These are phyloP conservation scores for Epichloe uncinata DNA, from an alignment of 2,329 filamentous ascomycete species.

Conservation along the genomic window DNA sequence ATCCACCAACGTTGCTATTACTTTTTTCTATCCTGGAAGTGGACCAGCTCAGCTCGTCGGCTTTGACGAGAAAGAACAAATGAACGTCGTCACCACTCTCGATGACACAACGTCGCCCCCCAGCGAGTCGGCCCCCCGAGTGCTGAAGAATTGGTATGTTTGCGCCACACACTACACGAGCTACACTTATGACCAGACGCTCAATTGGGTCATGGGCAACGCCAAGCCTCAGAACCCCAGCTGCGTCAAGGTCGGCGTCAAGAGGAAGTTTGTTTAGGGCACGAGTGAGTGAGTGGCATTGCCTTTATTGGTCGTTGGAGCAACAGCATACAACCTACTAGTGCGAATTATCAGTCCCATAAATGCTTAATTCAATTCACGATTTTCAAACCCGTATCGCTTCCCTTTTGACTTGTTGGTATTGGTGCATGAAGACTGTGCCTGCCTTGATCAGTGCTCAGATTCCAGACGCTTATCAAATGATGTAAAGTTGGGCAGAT, in stretches of 20 bases:
- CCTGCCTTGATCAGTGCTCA: too few species aligned
- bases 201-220: slow-evolving; percentile 9
- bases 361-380: too few species aligned
- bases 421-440: too few species aligned
- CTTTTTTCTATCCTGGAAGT: slow-evolving; percentile 7
- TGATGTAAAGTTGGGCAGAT: too few species aligned
- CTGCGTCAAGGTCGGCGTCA: slow-evolving; percentile 12
- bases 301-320: too few species aligned
- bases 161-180: slow-evolving; percentile 7
- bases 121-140: neutral
- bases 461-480: too few species aligned
- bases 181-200: neutral
- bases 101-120: slow-evolving; percentile 9
- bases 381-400: too few species aligned
- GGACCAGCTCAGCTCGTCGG: slow-evolving; percentile 12
- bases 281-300: neutral
- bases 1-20: slow-evolving; percentile 10
- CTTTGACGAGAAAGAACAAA: slow-evolving; percentile 9
- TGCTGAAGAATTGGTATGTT: slow-evolving; percentile 10
- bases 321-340: too few species aligned
- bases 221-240: slow-evolving; percentile 12
- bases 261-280: slow-evolving; percentile 7
- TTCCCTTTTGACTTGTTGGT: too few species aligned
- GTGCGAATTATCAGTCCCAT: too few species aligned
- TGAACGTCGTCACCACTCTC: slow-evolving; percentile 9